Conservation (phyloP, 1,284 basidiomycete genomes). For the Apiotrichum gamsii region DNA sequence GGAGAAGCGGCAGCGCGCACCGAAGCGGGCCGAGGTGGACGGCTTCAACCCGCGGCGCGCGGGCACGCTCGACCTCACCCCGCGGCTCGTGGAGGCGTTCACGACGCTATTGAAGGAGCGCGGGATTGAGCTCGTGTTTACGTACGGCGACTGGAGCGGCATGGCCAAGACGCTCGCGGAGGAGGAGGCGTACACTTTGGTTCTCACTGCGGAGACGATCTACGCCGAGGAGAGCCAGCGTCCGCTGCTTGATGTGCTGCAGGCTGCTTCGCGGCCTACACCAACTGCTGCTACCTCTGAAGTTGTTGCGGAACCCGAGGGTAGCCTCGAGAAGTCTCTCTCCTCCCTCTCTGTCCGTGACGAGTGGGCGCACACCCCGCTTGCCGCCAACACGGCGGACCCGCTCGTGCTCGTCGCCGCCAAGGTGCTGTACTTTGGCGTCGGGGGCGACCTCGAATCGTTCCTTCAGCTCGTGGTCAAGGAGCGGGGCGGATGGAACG, state of each 20-base stretch:
- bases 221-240: constrained; percentile 67
- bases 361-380: constrained; percentile 21
- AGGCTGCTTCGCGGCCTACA: constrained; percentile 14
- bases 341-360: constrained; percentile 23
- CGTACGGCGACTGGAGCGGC: constrained; percentile 69
- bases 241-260: constrained; percentile 56
- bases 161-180: constrained; percentile 21
- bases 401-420: constrained; percentile 40
- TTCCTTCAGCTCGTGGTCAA: constrained; percentile 58
- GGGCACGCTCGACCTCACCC: constrained; percentile 55
- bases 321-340: constrained; percentile 27
- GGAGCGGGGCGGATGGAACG: constrained; percentile 21
- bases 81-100: constrained; percentile 62
- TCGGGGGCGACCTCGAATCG: constrained; percentile 78
- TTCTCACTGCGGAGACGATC: constrained; percentile 89
- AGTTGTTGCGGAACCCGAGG: not conserved
- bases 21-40: constrained; percentile 18
- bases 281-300: not conserved
- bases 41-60: constrained; percentile 39
- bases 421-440: constrained; percentile 78
- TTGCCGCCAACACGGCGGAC: constrained; percentile 2
- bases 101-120: constrained; percentile 53
- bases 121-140: constrained; percentile 64
- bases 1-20: constrained; percentile 20
- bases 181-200: constrained; percentile 56